Conservation (phyloP, 805 yeast genomes). For the Teunomyces lycoperdinae region DNA sequence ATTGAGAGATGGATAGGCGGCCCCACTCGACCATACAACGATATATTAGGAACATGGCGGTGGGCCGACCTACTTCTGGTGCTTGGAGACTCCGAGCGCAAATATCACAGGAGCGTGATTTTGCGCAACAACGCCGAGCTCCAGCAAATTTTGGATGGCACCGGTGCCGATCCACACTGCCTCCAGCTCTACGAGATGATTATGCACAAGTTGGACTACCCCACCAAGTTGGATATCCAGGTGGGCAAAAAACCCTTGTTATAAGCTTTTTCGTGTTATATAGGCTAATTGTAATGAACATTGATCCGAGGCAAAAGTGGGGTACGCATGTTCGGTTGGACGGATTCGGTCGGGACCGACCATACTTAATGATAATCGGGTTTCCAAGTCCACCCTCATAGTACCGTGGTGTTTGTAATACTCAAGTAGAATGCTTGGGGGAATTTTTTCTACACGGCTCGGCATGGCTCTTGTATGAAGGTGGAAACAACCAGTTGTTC, state of each 20-base stretch:
- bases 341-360: not conserved
- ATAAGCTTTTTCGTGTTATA: not conserved
- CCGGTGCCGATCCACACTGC: slow-evolving; percentile 8
- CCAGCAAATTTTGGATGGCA: slow-evolving; percentile 9
- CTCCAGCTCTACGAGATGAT: slow-evolving; percentile 24
- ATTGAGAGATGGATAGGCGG: slow-evolving; percentile 88
- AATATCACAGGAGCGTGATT: slow-evolving; percentile 20
- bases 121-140: slow-evolving; percentile 20
- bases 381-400: too few relatives aligned
- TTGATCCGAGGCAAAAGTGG: slow-evolving; percentile 3
- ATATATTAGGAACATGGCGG: slow-evolving; percentile 76
- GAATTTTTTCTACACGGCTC: too few relatives aligned
- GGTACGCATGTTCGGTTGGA: not conserved
- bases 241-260: slow-evolving; percentile 1
- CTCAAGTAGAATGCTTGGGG: too few relatives aligned
- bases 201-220: slow-evolving; percentile 26
- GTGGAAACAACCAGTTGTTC: too few relatives aligned
- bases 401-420: too few relatives aligned
- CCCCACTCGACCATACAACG: slow-evolving; percentile 72
- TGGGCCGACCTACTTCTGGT: slow-evolving; percentile 69
- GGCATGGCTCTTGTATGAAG: too few relatives aligned
- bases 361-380: too few relatives aligned
- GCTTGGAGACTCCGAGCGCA: slow-evolving; percentile 49
- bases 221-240: slow-evolving; percentile 17
- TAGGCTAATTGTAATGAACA: not conserved